These are phyloP conservation scores for Musa schizocarpa DNA, from an alignment of 176 grass and related monocot species.

Conservation along the genomic window DNA sequence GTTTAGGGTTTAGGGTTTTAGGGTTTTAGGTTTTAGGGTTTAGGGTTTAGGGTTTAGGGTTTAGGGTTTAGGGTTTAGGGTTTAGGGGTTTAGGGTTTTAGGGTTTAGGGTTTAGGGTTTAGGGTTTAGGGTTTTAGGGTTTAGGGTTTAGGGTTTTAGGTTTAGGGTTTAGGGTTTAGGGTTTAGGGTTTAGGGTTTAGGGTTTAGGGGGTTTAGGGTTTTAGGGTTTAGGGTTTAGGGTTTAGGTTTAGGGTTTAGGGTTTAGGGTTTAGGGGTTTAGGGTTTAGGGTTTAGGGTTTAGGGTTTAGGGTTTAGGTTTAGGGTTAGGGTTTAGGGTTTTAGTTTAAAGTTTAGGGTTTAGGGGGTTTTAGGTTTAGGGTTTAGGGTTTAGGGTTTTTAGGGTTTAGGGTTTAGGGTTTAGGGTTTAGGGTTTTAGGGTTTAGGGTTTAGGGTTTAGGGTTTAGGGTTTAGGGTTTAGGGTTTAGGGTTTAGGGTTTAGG, in stretches of 20 bases:
- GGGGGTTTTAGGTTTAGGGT: slow-evolving; percentile 5
- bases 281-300: slow-evolving; percentile 21
- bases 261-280: slow-evolving; percentile 7
- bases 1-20: slow-evolving; percentile 14
- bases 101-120: slow-evolving; percentile 21
- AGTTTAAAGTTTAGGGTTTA: slow-evolving; percentile 12
- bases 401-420: slow-evolving; percentile 1
- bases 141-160: slow-evolving; percentile 26
- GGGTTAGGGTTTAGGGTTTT: slow-evolving; percentile 21
- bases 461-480: slow-evolving; percentile 22
- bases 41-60: slow-evolving; percentile 9
- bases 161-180: slow-evolving; percentile 22
- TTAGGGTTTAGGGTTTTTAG: not conserved
- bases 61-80: slow-evolving; percentile 19
- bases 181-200: slow-evolving; percentile 20
- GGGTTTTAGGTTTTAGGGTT: slow-evolving; percentile 19
- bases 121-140: slow-evolving; percentile 24
- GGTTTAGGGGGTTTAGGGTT: slow-evolving; percentile 18
- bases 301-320: slow-evolving; percentile 16
- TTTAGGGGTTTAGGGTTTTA: slow-evolving; percentile 20
- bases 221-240: slow-evolving; percentile 6
- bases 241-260: not conserved
- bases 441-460: slow-evolving; percentile 17
- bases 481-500: slow-evolving; percentile 24
- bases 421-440: slow-evolving; percentile 14